phyloP scores from a whole-genome alignment of 1,139 yeast species.

The Yamadazyma kanchanaburiensis region DNA sequence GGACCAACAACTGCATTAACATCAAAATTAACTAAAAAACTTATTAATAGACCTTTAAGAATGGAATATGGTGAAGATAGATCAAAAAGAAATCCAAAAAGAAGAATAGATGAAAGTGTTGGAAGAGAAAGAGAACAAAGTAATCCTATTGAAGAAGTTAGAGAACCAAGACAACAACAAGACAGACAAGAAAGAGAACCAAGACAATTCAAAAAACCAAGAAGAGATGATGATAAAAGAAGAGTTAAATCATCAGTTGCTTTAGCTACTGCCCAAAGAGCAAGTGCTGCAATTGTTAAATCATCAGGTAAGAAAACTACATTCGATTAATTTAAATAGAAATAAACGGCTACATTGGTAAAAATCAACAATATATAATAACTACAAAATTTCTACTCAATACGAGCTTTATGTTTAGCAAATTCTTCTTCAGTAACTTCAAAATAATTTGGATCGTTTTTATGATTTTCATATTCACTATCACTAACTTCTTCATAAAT shows the following conservation, averaged over 20 bases:
- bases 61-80: conserved; percentile 96
- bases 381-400: conserved; percentile 2
- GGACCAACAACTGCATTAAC: conserved; percentile 83
- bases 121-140: conserved; percentile 9
- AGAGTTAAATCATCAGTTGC: conserved; percentile 83
- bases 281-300: conserved; percentile 83
- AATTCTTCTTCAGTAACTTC: conserved; percentile 41
- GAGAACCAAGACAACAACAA: conserved; percentile 10
- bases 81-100: conserved; percentile 65
- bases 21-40: conserved; percentile 63
- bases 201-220: conserved; percentile 5
- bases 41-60: conserved; percentile 74
- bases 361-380: conserved; percentile 2
- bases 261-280: conserved; percentile 85
- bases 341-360: not conserved
- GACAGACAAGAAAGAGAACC: conserved; percentile 5
- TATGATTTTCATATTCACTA: conserved; percentile 42
- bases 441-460: conserved; percentile 48
- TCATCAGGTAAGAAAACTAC: conserved; percentile 87
- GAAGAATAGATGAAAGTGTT: conserved; percentile 19
- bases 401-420: conserved; percentile 19
- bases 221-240: conserved; percentile 20
- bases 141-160: conserved; percentile 1
- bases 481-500: conserved; percentile 53
- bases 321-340: conserved; percentile 43